These are phyloP conservation scores for Boletus insuetus DNA, from an alignment of 768 basidiomycete genomes.

Conservation along the genomic window DNA sequence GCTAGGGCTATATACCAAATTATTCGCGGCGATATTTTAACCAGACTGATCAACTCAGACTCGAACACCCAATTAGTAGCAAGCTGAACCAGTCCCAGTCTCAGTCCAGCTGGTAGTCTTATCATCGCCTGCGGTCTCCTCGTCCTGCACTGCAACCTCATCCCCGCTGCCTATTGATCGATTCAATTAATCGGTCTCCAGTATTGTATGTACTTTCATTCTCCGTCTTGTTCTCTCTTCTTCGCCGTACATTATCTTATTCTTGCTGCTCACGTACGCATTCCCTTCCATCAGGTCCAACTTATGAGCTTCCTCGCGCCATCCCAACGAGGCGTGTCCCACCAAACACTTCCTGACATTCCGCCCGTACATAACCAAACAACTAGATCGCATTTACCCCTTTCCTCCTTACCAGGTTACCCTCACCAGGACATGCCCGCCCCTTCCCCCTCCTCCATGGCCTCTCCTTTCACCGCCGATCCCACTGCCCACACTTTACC, in stretches of 20 bases:
- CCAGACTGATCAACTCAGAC: conserved; percentile 19
- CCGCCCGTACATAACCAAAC: conserved; percentile 33
- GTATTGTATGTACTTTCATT: conserved; percentile 11
- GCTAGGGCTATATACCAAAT: conserved; percentile 3
- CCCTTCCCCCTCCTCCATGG: conserved; percentile 27
- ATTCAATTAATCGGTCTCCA: conserved; percentile 10
- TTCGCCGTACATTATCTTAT: conserved; percentile 18
- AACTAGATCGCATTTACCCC: conserved; percentile 35
- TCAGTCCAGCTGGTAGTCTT: not conserved
- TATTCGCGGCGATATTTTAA: conserved; percentile 29
- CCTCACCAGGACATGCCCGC: conserved; percentile 32
- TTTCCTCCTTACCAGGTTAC: conserved; percentile 38
- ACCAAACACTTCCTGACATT: conserved; percentile 26
- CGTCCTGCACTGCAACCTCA: not conserved
- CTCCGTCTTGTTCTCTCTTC: conserved; percentile 10
- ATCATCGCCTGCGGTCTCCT: not conserved
- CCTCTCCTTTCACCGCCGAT: conserved; percentile 34
- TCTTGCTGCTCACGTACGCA: conserved; percentile 20
- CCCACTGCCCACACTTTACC: conserved; percentile 40
- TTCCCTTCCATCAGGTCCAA: conserved; percentile 18
- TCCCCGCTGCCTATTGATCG: conserved; percentile 16
- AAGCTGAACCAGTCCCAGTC: not conserved
- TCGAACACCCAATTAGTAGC: conserved; percentile 7
- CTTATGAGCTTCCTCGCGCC: conserved; percentile 36
- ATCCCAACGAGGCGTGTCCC: conserved; percentile 32